These are phyloP conservation scores for Dillenia suffruticosa DNA, from an alignment of 164 flowering plant species.

Conservation along the genomic window DNA sequence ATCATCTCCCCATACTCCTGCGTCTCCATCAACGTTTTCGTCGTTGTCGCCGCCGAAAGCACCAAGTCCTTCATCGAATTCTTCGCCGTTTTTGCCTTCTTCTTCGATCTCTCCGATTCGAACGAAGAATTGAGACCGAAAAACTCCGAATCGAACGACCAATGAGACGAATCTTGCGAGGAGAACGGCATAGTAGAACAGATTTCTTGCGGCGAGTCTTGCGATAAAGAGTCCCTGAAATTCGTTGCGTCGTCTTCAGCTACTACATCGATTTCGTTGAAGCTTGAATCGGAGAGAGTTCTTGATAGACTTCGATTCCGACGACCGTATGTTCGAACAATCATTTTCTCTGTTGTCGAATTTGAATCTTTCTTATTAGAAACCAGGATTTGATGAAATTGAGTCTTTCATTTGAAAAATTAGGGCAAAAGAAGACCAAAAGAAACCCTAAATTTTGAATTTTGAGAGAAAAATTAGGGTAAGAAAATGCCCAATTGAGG, in stretches of 20 bases:
- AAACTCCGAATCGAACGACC: conserved; percentile 44
- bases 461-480: too few relatives aligned
- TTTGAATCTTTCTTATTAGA: conserved; percentile 9
- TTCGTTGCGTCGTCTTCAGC: conserved; percentile 16
- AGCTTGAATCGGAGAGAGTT: conserved; percentile 33
- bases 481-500: too few relatives aligned
- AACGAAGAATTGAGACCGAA: conserved; percentile 16
- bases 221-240: conserved; percentile 34
- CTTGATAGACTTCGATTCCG: conserved; percentile 46
- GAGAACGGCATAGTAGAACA: conserved; percentile 39
- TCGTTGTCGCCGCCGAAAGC: conserved; percentile 25
- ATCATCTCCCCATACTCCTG: conserved; percentile 97
- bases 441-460: too few relatives aligned
- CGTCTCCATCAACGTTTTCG: conserved; percentile 81
- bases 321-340: conserved; percentile 82
- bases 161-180: conserved; percentile 64
- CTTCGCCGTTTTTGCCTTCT: not conserved
- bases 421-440: too few relatives aligned
- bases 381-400: too few relatives aligned
- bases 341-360: conserved; percentile 38
- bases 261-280: conserved; percentile 24
- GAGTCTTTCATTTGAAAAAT: too few relatives aligned
- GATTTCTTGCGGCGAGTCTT: conserved; percentile 47
- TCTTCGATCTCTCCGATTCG: conserved; percentile 24
- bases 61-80: conserved; percentile 12